Evolutionary conservation across 208 protist species (phyloP).

Genomic region (Crithidia sp.): DNA sequence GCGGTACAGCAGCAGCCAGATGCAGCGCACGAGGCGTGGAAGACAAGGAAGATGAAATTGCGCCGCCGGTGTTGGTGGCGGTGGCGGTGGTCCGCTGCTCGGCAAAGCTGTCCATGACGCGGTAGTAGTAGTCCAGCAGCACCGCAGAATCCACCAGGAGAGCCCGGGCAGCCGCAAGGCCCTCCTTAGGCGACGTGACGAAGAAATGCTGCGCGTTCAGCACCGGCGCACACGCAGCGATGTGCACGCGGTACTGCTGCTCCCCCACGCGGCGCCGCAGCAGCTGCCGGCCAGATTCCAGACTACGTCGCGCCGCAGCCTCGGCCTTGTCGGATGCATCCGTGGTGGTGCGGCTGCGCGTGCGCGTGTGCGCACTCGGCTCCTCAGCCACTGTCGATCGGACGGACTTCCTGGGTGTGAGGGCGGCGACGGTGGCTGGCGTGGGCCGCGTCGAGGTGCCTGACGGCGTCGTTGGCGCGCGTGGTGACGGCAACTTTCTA

Average conservation of each 20-base stretch:
- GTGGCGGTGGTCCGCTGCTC: background rate
- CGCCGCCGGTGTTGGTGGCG: background rate
- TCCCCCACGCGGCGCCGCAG: background rate
- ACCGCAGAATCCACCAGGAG: conserved; percentile 20
- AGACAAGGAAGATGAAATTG: background rate
- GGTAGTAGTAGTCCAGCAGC: conserved; percentile 21
- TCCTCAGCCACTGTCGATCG: no score
- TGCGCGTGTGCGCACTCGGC: background rate
- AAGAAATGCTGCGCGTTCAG: conserved; percentile 18
- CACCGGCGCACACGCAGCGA: conserved; percentile 4
- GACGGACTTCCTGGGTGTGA: no score
- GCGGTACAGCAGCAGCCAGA: background rate
- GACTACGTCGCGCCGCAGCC: conserved; percentile 3
- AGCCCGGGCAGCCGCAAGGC: conserved; percentile 15
- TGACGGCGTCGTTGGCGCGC: background rate
- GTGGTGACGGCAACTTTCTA: background rate
- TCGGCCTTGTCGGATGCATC: background rate
- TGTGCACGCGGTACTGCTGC: conserved; percentile 19
- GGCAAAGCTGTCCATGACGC: background rate
- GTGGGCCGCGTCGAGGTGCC: conserved; percentile 13
- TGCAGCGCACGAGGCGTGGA: background rate
- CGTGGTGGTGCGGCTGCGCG: background rate
- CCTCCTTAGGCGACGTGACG: conserved; percentile 10
- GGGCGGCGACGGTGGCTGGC: conserved; percentile 1
- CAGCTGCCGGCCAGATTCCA: conserved; percentile 1